Base-by-base conservation (phyloP, 208 protist species). In the Trypanosoma melophagium region DNA sequence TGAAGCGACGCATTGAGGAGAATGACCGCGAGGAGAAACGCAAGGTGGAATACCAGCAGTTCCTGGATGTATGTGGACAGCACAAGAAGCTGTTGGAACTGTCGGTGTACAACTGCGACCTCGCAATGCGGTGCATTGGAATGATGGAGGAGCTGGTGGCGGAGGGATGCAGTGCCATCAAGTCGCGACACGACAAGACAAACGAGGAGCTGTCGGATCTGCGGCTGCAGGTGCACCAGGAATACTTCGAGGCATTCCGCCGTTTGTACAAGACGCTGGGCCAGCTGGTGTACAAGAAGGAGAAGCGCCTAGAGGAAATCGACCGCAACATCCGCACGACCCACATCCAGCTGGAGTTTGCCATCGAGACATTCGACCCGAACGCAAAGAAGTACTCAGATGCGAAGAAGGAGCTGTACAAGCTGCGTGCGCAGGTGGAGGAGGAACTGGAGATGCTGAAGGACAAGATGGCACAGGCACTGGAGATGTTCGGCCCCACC, bases 1-100 rank as follows among this genome's bases (percentile, higher is more conserved):
- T 92, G 73, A 92, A 89, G 83, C 86, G 86, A 56, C 82, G 86
- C 47, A 89, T 92, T 52, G 86, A 93, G 81, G 86, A 90, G 81
- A 89, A 74, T 59, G 82, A 89, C 74, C 81, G 87, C 49, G 87
- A 93, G 83, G 77, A 90, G 71, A 88, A 86, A 72, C 77, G 79
- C 41, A 86, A 86, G 66, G 84, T 90, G 81, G 87, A 93, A 70
- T 90, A 93, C 68, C 87, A 88, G 71, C 87, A 93, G 87, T 88
- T 93, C 74, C 81, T 93, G 58, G 84, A 93, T 59, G 86, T 89
- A 31, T 79, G 81, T 53, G 80, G 81, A 35, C 81, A 87, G 69
- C 83, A 92, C 66, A 87, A 92, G 78, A 85, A 89, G 74, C 72
- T 86, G 56, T 73, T 92, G 61, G 86, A 92, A 76, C 79, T 92